Percentiles rank a stretch among this genome's conserved stretches.
Evolutionary conservation across 495 filamentous ascomycete genomes (phyloP).

Genomic region (Lasiosphaeria miniovina): DNA sequence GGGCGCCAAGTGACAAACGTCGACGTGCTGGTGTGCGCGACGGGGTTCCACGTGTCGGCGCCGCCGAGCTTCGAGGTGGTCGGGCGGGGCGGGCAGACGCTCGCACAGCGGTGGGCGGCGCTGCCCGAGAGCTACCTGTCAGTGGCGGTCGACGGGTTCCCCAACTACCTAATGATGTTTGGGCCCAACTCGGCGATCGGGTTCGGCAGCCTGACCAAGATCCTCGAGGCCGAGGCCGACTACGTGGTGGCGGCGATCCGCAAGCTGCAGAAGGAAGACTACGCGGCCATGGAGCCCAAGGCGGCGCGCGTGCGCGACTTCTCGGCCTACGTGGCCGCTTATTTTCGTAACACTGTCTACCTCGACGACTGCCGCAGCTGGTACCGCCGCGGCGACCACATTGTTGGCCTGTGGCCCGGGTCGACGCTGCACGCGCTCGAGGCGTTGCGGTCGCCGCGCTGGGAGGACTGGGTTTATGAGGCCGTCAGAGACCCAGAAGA

Average conservation of each 20-base stretch:
- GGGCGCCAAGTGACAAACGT: conserved; percentile 36
- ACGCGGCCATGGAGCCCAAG: conserved; percentile 54
- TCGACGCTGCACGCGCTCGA: conserved; percentile 44
- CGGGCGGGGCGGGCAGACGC: conserved; percentile 47
- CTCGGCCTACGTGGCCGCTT: conserved; percentile 56
- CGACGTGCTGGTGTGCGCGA: conserved; percentile 65
- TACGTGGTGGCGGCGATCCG: conserved; percentile 63
- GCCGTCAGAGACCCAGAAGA: conserved; percentile 10
- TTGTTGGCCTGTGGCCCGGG: conserved; percentile 43
- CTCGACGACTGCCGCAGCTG: conserved; percentile 66
- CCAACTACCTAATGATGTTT: conserved; percentile 62
- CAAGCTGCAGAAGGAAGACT: conserved; percentile 66
- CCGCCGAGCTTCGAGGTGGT: conserved; percentile 59
- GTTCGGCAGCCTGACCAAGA: conserved; percentile 52
- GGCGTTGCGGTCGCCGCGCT: conserved; percentile 40
- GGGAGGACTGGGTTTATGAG: conserved; percentile 46
- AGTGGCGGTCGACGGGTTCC: conserved; percentile 60
- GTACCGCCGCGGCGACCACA: conserved; percentile 53
- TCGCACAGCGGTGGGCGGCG: conserved; percentile 45
- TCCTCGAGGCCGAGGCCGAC: conserved; percentile 57
- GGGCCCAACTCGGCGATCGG: conserved; percentile 60
- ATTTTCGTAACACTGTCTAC: conserved; percentile 63
- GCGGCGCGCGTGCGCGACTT: conserved; percentile 59
- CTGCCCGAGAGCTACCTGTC: conserved; percentile 64
- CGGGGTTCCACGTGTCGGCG: conserved; percentile 59